These are phyloP conservation scores for Teratosphaeria pseudoeucalypti DNA, from an alignment of 2,329 filamentous ascomycete genomes.

Conservation along the genomic window DNA sequence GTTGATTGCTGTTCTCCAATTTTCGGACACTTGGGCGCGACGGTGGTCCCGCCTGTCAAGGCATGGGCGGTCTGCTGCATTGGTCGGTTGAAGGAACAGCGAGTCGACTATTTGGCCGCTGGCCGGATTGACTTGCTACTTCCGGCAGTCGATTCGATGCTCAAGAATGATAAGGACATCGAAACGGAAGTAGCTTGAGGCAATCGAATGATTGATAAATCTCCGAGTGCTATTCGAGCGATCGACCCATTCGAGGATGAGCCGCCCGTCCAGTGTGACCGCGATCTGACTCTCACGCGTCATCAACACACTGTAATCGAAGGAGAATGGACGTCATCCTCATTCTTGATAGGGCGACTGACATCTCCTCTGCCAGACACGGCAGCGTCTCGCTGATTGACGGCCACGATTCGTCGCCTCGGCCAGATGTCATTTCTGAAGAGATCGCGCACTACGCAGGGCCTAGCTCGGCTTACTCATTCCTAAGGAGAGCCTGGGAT, in stretches of 20 bases:
- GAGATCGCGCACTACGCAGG: conserved; percentile 16
- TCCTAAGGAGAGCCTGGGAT: conserved; percentile 42
- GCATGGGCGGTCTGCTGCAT: too few relatives aligned
- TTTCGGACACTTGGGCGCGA: not conserved
- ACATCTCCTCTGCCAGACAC: not conserved
- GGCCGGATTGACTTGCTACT: too few relatives aligned
- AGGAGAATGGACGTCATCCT: too few relatives aligned
- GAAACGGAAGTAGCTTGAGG: too few relatives aligned
- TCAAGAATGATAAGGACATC: too few relatives aligned
- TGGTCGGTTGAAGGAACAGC: too few relatives aligned
- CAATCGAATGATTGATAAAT: not conserved
- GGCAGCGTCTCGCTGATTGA: not conserved
- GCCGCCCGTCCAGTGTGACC: not conserved
- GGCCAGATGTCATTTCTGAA: not conserved
- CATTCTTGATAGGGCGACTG: not conserved
- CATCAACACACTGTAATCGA: too few relatives aligned
- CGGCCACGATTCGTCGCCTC: not conserved
- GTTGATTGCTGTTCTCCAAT: not conserved
- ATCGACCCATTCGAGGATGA: not conserved
- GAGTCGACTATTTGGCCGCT: too few relatives aligned
- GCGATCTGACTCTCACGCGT: too few relatives aligned
- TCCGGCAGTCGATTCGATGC: too few relatives aligned
- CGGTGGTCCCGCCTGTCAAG: too few relatives aligned
- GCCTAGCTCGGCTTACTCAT: conserved; percentile 23
- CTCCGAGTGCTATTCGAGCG: not conserved